Evolutionary conservation across 495 filamentous ascomycete genomes (phyloP), one percentile per base, ranked within the genome.

Genomic region (Podospora pseudoanserina): DNA sequence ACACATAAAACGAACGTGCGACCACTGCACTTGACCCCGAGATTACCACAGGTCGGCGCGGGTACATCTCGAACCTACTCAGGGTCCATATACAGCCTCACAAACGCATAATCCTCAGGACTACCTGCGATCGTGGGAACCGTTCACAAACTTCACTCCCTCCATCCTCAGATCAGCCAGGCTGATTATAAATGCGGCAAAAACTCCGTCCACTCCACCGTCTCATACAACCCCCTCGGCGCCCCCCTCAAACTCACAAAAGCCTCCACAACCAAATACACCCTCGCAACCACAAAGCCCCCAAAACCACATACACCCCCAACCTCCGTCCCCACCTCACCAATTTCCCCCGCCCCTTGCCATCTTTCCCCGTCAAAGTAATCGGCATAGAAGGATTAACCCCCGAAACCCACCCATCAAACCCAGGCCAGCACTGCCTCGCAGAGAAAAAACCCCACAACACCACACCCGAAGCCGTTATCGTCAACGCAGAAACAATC

Each of bases 251-350:
- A 55, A 27, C 68, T 69, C 4, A 67, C 32, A 58, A 71, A 66
- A 16, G 68, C 68, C 60, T 73, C 68, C 13, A 63, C 63, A 1
- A 73, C 71, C 32, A 73, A 39, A 63, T 49, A 73, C 60, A 73
- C 59, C 28, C 71, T 65, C 11, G 68, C 66, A 16, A 67, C 28
- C 27, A 67, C 60, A 19, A 67, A 32, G 67, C 5, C n/a, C 20
- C 54, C 67, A 67, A 1, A n/a, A 62, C 63, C 26, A 62, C 15
- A 69, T 65, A 67, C 13, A 72, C n/a, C 26, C 39, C 39, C 39
- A 13, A 18, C 39, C 39, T 49, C 13, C 13, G 5, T 16, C 39
- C 39, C 39, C 9, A 49, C 15, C 39, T 49, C 39, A 49, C 13
- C 39, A 5, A 18, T 13, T 2, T 13, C 39, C 39, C 39, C 15